Evolutionary conservation across 768 basidiomycete genomes (phyloP), one percentile per base, ranked within the genome.

Genomic region (Sistotremastrum niveocremeum): DNA sequence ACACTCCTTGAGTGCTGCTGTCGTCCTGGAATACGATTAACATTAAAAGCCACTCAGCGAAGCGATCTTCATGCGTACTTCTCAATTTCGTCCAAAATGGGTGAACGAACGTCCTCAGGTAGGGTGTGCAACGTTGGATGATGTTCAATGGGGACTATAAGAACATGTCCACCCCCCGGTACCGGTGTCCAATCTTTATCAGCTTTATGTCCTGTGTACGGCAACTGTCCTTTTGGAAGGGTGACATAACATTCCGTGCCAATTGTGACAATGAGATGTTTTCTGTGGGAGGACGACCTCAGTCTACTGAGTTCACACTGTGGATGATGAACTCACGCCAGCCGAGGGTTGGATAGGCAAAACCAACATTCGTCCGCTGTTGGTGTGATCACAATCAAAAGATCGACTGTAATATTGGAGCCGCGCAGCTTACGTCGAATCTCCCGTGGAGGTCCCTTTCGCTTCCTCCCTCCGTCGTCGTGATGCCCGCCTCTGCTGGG

Each of bases 311-410:
- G 20, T 20, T 20, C 20, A 20, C 20, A 20, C 20, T 20, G 20
- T 20, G 20, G 6, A 33, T 32, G 34, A 29, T 20, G 36, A 28
- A 72, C 83, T 51, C 57, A 88, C 80, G 87, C 82, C 36, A 98
- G 69, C 53, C 77, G 81, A 1, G 94, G 93, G 58, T 97, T 97
- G 37, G 89, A 93, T 45, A 99, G 63, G 61, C 95, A 99, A 67
- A 99, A 98, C 94, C 94, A 98, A 62, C 94, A 97, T 60, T 91
- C 86, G 46, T 85, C 85, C 53, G 89, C 87, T 88, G 57, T 41
- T 52, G 37, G 46, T 31, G 35, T 31, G 9, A 32, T 7, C 12
- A 39, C 11, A 38, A 11, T 32, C 34, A 34, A 34, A 20, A 20
- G 20, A 20, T 41, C 35, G 35, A 8, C 7, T 20, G 32, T 7